A percentile compares a stretch with the other conserved stretches of the same genome.
phyloP scores from a whole-genome alignment of 2,329 filamentous ascomycete genomes.

The Sclerotinia sclerotiorum region DNA sequence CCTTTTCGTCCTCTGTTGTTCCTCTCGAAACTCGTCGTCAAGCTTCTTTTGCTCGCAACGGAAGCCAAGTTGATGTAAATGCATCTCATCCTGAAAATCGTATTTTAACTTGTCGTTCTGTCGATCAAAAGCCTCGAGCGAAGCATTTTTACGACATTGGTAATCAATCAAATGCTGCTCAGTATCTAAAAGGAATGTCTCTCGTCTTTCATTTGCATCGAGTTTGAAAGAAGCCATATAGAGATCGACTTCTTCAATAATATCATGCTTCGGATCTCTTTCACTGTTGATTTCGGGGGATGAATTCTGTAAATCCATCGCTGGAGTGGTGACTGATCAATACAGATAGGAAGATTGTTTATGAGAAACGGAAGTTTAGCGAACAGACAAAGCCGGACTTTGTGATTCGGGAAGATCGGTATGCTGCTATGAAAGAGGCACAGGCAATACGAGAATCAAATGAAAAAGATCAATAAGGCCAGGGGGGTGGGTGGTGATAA shows the following conservation, averaged over 20 bases:
- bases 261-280: neutral
- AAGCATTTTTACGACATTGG: neutral
- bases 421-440: too few species aligned
- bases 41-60: fast-evolving
- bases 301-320: neutral
- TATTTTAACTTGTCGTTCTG: too few species aligned
- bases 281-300: neutral
- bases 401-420: too few species aligned
- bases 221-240: neutral
- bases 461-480: too few species aligned
- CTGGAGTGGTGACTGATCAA: neutral
- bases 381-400: too few species aligned
- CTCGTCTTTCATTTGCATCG: neutral
- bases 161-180: too few species aligned
- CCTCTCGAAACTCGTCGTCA: neutral
- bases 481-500: too few species aligned
- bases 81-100: too few species aligned
- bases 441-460: too few species aligned
- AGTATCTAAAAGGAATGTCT: neutral
- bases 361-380: too few species aligned
- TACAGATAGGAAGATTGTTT: neutral
- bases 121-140: neutral
- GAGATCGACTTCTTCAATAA: neutral
- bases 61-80: neutral
- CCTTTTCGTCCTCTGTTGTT: neutral